These are phyloP conservation scores for Corniculantispora saksenae DNA, from an alignment of 2,329 filamentous ascomycete genomes.

Conservation along the genomic window DNA sequence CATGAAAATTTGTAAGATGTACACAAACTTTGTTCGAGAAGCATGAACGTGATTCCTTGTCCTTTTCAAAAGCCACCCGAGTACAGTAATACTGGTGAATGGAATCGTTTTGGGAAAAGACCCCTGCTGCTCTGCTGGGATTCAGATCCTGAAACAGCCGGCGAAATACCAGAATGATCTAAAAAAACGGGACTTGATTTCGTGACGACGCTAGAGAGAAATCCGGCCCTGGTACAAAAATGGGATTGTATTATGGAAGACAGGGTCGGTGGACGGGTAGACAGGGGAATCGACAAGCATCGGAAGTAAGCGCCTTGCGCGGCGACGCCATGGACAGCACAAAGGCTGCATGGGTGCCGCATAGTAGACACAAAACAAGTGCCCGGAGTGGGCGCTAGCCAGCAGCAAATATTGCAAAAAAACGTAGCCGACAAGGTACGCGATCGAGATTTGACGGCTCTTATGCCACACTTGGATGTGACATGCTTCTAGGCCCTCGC, in stretches of 20 bases:
- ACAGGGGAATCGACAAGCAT: constrained; percentile 1
- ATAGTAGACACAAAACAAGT: not conserved
- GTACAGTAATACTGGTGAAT: not conserved
- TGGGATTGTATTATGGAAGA: not conserved
- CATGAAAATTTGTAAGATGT: not conserved
- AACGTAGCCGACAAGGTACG: not conserved
- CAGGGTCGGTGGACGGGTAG: not conserved
- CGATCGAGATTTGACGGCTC: constrained; percentile 1
- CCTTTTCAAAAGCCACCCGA: too few species aligned
- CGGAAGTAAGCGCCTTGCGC: not conserved
- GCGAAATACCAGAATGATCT: not conserved
- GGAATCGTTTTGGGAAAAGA: not conserved
- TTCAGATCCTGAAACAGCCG: not conserved
- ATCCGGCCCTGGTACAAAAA: not conserved
- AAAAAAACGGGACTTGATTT: not conserved
- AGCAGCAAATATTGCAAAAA: not conserved
- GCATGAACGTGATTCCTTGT: not conserved
- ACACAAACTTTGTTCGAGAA: not conserved
- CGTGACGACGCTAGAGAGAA: not conserved
- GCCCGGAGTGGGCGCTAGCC: not conserved
- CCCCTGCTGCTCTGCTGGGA: not conserved
- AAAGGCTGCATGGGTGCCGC: not conserved
- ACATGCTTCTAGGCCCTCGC: not conserved
- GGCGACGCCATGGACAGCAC: not conserved
- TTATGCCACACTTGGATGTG: not conserved